Percentiles rank a stretch among this genome's conserved stretches.
These are phyloP conservation scores for Epichloe brachyelytri DNA, from an alignment of 2,329 filamentous ascomycete genomes.

Conservation along the genomic window DNA sequence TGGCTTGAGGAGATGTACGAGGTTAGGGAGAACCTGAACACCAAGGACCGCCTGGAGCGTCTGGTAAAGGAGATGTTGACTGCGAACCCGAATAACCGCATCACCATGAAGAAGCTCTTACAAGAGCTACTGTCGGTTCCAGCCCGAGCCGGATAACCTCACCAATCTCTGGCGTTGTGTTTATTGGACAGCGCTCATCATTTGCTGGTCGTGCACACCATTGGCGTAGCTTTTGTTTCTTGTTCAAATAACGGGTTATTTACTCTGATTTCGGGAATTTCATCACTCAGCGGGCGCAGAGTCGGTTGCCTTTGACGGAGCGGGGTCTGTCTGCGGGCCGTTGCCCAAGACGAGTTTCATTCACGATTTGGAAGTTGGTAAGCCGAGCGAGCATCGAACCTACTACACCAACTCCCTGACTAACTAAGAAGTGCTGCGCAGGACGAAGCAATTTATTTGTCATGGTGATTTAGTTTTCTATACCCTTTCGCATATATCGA, in stretches of 20 bases:
- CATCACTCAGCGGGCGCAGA: neutral
- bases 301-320: neutral
- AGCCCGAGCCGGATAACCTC: slow-evolving; percentile 1
- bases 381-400: neutral
- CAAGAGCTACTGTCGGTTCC: slow-evolving; percentile 26
- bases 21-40: slow-evolving; percentile 32
- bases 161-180: neutral
- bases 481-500: slow-evolving; percentile 1
- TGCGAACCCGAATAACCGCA: slow-evolving; percentile 36
- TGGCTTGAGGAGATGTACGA: slow-evolving; percentile 42
- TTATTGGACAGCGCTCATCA: neutral
- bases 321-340: neutral
- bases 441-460: neutral
- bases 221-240: neutral
- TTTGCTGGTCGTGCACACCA: neutral
- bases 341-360: neutral
- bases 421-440: neutral
- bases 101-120: slow-evolving; percentile 40
- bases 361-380: neutral
- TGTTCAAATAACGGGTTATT: neutral
- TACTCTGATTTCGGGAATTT: too few species aligned
- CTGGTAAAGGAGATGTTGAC: slow-evolving; percentile 41
- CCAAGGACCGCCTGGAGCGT: slow-evolving; percentile 35
- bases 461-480: neutral
- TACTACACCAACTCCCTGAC: neutral